Percentiles rank a stretch among this genome's conserved stretches.
These are phyloP conservation scores for Eucalyptus polybractea DNA, from an alignment of 345 rosid genomes.

Conservation along the genomic window DNA sequence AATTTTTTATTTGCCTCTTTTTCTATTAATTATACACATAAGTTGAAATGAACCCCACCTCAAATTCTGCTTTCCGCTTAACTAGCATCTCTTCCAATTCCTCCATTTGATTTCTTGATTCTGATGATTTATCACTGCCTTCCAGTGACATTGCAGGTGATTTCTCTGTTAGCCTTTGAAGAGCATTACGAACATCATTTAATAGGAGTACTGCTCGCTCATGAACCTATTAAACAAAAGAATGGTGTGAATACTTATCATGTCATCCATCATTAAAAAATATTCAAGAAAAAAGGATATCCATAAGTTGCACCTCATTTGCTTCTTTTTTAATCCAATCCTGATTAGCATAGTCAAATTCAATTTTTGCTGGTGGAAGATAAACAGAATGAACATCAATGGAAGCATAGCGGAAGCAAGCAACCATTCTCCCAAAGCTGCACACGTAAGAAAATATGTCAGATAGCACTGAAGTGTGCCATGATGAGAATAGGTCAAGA, in stretches of 20 bases:
- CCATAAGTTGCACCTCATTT: slow-evolving; percentile 36
- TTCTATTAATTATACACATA: neutral
- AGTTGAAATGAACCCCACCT: slow-evolving; percentile 28
- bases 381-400: slow-evolving; percentile 71
- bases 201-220: slow-evolving; percentile 47
- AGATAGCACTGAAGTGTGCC: neutral
- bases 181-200: slow-evolving; percentile 49
- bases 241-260: neutral
- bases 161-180: slow-evolving; percentile 38
- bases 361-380: slow-evolving; percentile 77
- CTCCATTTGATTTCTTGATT: slow-evolving; percentile 20
- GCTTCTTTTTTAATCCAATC: slow-evolving; percentile 84
- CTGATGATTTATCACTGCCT: slow-evolving; percentile 8
- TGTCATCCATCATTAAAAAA: neutral
- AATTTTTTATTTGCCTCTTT: neutral
- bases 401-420: slow-evolving; percentile 95
- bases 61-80: slow-evolving; percentile 60
- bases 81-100: slow-evolving; percentile 56
- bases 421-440: slow-evolving; percentile 93
- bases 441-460: neutral
- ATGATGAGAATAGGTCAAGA: neutral
- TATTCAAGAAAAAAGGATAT: neutral
- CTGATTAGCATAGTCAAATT: slow-evolving; percentile 60
- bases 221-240: slow-evolving; percentile 31
- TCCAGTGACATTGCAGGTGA: slow-evolving; percentile 16